phyloP scores from a whole-genome alignment of 805 yeast species.

The Lipomyces kockii region DNA sequence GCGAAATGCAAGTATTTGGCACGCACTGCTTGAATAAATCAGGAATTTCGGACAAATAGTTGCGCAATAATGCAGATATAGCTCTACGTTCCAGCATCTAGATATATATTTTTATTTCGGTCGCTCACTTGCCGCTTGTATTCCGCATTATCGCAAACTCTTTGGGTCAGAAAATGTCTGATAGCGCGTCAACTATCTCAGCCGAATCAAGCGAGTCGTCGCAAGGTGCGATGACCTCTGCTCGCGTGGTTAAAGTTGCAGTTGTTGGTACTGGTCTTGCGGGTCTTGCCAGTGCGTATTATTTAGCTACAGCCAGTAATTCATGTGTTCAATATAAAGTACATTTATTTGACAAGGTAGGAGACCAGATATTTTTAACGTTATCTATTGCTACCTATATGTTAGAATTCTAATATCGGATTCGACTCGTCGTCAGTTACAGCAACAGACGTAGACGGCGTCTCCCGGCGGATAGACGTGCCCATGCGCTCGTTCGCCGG shows the following conservation, averaged over 20 bases:
- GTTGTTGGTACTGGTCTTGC: constrained; percentile 33
- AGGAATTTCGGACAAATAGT: neutral
- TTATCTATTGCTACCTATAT: neutral
- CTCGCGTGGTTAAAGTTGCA: constrained; percentile 23
- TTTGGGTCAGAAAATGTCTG: neutral
- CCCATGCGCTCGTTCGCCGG: constrained; percentile 37
- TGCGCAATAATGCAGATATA: neutral
- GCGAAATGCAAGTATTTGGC: neutral
- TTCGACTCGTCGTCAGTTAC: constrained; percentile 33
- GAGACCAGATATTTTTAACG: neutral
- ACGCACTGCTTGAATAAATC: neutral
- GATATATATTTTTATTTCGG: neutral
- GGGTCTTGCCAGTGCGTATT: constrained; percentile 30
- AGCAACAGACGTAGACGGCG: constrained; percentile 22
- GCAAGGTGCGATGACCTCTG: neutral
- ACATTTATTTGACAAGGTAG: constrained; percentile 33
- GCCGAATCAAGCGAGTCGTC: neutral
- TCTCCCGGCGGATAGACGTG: constrained; percentile 26
- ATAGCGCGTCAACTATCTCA: neutral
- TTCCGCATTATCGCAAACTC: neutral
- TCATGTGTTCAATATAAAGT: constrained; percentile 21
- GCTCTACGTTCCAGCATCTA: neutral
- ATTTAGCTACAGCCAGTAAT: constrained; percentile 13
- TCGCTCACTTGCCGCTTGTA: neutral
- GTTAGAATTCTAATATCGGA: constrained; percentile 21